A percentile compares a stretch with the other conserved stretches of the same genome.
Evolutionary conservation across 2,329 filamentous ascomycete genomes (phyloP).

Genomic region (Sporothrix phasma): DNA sequence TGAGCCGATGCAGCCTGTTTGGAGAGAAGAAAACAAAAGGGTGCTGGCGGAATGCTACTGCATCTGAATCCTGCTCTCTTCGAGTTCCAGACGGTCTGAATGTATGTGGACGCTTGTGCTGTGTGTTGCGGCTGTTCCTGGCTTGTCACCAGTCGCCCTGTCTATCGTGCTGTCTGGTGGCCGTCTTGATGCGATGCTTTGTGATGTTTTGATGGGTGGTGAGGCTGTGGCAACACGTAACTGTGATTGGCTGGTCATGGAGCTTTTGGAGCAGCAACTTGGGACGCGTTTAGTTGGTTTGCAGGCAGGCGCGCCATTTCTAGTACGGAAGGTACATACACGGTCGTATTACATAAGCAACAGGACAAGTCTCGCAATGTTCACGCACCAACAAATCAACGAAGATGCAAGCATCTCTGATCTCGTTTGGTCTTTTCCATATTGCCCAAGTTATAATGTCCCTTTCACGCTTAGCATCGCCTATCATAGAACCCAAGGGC

Average conservation of each 20-base stretch:
- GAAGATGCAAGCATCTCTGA: no score
- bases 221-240: neutral
- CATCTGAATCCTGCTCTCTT: neutral
- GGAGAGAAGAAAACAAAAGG: neutral
- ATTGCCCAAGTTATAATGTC: no score
- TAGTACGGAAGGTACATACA: neutral
- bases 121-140: neutral
- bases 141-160: neutral
- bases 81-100: neutral
- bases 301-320: neutral
- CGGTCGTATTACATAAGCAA: no score
- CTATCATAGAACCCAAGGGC: no score
- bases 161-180: neutral
- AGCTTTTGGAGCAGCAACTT: neutral
- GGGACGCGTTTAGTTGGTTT: slow-evolving; percentile 19
- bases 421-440: no score
- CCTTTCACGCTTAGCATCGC: no score
- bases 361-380: no score
- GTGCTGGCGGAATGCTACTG: slow-evolving; percentile 1
- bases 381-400: no score
- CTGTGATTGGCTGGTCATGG: neutral
- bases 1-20: neutral
- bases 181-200: neutral
- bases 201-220: slow-evolving; percentile 7
- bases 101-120: neutral